phyloP scores from a whole-genome alignment of 805 yeast genomes.

The Yarrowia sp. region DNA sequence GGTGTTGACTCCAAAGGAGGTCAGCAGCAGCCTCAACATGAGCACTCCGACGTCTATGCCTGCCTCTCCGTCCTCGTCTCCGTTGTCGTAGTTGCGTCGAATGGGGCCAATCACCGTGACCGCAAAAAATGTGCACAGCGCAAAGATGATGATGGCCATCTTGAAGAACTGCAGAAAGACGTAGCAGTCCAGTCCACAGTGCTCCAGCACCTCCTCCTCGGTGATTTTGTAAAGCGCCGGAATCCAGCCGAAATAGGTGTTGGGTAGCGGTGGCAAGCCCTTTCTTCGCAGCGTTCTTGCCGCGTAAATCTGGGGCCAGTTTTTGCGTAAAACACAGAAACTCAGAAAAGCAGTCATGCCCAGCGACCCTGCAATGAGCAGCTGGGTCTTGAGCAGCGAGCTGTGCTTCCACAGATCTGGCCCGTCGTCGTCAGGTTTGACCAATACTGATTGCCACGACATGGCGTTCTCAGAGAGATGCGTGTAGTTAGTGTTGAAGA shows the following conservation, averaged over 20 bases:
- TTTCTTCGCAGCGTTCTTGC: slow-evolving; percentile 61
- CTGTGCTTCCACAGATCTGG: slow-evolving; percentile 35
- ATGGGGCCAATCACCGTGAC: slow-evolving; percentile 78
- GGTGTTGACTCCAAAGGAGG: background rate
- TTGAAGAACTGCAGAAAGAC: slow-evolving; percentile 89
- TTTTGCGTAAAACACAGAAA: slow-evolving; percentile 68
- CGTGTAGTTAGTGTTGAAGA: background rate
- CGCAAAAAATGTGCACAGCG: slow-evolving; percentile 66
- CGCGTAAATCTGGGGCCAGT: slow-evolving; percentile 80
- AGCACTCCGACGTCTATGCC: background rate
- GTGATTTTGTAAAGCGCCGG: slow-evolving; percentile 58
- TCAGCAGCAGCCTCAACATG: background rate
- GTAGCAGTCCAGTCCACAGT: slow-evolving; percentile 92
- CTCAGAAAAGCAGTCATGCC: slow-evolving; percentile 67
- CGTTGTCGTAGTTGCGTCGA: slow-evolving; percentile 70
- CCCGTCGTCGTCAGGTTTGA: slow-evolving; percentile 25
- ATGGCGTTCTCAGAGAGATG: background rate
- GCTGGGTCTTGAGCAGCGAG: slow-evolving; percentile 73
- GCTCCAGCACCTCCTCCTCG: slow-evolving; percentile 76
- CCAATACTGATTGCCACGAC: slow-evolving; percentile 11
- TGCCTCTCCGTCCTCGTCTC: slow-evolving; percentile 30
- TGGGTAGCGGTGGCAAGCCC: slow-evolving; percentile 52
- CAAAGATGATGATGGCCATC: slow-evolving; percentile 72
- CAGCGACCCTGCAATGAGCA: slow-evolving; percentile 61
- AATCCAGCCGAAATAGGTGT: slow-evolving; percentile 78